Evolutionary conservation across 2,329 filamentous ascomycete genomes (phyloP).

Genomic region (Trichoderma breve): DNA sequence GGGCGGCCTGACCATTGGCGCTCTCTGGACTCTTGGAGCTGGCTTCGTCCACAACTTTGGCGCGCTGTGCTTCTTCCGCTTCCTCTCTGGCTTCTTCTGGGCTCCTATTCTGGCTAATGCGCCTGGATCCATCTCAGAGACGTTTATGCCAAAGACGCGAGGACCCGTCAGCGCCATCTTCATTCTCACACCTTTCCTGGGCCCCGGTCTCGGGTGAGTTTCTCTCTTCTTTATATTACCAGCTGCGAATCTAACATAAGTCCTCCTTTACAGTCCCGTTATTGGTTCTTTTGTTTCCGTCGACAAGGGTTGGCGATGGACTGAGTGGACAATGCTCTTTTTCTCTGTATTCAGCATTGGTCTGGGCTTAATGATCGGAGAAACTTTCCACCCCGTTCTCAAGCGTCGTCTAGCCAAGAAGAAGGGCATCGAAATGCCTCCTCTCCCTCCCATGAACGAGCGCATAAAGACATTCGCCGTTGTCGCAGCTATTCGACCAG

Average conservation of each 20-base stretch:
- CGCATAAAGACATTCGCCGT: slow-evolving; percentile 38
- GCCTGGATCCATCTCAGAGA: slow-evolving; percentile 50
- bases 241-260: not conserved
- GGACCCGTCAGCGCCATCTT: slow-evolving; percentile 45
- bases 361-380: slow-evolving; percentile 43
- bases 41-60: slow-evolving; percentile 51
- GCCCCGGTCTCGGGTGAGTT: slow-evolving; percentile 50
- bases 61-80: slow-evolving; percentile 52
- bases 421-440: slow-evolving; percentile 32
- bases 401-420: slow-evolving; percentile 39
- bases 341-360: slow-evolving; percentile 40
- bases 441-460: slow-evolving; percentile 25
- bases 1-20: slow-evolving; percentile 44
- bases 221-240: not conserved
- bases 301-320: slow-evolving; percentile 53
- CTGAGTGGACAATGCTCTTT: slow-evolving; percentile 50
- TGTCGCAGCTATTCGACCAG: slow-evolving; percentile 47
- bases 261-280: slow-evolving; percentile 37
- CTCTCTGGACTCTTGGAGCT: slow-evolving; percentile 56
- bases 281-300: slow-evolving; percentile 48
- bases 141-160: slow-evolving; percentile 42
- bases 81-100: slow-evolving; percentile 54
- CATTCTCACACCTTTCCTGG: slow-evolving; percentile 52
- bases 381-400: slow-evolving; percentile 57
- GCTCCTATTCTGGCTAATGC: slow-evolving; percentile 50